These are phyloP conservation scores for Zymoseptoria pseudotritici DNA, from an alignment of 2,329 filamentous ascomycete genomes.

Conservation along the genomic window DNA sequence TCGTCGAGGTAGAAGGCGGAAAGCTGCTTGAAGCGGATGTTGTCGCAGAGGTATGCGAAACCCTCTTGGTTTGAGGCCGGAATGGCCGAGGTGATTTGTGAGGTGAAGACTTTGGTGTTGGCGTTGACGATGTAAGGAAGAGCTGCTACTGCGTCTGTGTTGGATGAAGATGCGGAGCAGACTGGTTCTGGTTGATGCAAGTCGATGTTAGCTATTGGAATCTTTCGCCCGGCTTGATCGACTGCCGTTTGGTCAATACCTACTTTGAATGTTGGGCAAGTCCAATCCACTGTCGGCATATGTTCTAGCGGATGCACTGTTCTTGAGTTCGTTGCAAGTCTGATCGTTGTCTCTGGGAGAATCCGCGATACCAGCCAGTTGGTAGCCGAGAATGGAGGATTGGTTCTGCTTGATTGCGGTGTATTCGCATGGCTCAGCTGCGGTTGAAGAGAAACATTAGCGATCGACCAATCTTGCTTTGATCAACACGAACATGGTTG, in stretches of 20 bases:
- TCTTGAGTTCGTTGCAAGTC: conserved; percentile 16
- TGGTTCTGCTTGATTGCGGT: conserved; percentile 14
- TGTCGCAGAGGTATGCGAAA: conserved; percentile 21
- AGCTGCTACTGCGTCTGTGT: conserved; percentile 14
- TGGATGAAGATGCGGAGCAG: conserved; percentile 12
- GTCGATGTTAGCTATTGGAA: neutral
- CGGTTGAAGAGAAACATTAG: neutral
- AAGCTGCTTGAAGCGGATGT: conserved; percentile 17
- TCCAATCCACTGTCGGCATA: conserved; percentile 18
- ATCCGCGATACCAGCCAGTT: conserved; percentile 21
- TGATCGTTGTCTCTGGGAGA: conserved; percentile 14
- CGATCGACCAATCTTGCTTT: neutral
- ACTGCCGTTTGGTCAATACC: neutral
- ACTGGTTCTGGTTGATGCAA: conserved; percentile 8
- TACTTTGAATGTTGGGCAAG: conserved; percentile 12
- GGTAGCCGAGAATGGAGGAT: conserved; percentile 24
- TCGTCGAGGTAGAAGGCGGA: conserved; percentile 19
- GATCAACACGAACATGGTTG: neutral
- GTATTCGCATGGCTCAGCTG: conserved; percentile 6
- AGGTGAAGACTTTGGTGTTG: conserved; percentile 20
- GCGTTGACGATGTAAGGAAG: conserved; percentile 13
- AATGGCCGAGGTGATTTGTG: conserved; percentile 20
- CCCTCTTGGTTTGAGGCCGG: conserved; percentile 7
- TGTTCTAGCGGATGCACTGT: conserved; percentile 6
- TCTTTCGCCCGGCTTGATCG: neutral